These are phyloP conservation scores for Colletotrichum spaethianum DNA, from an alignment of 2,329 filamentous ascomycete genomes.

Conservation along the genomic window DNA sequence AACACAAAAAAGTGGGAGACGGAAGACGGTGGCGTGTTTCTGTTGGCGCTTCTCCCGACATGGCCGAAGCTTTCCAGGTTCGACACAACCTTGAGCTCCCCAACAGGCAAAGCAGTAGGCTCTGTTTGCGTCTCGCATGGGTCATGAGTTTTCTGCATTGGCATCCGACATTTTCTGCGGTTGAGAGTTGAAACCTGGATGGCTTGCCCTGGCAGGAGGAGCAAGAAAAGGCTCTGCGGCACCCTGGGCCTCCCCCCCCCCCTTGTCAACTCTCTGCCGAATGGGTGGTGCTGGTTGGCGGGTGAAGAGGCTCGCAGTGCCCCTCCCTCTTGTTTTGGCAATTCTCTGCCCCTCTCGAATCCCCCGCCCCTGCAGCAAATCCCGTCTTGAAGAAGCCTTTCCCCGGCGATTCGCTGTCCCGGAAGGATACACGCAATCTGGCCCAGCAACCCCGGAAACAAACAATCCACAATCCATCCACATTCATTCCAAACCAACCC, in stretches of 20 bases:
- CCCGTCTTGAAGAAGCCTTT: neutral
- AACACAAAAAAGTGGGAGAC: neutral
- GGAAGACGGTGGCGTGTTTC: constrained; percentile 19
- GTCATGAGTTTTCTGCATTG: neutral
- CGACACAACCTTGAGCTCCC: neutral
- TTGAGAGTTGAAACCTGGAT: too few relatives aligned
- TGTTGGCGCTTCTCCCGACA: constrained; percentile 27
- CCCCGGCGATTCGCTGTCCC: constrained; percentile 26
- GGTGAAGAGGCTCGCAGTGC: constrained; percentile 26
- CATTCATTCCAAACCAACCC: constrained; percentile 1
- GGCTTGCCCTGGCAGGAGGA: neutral
- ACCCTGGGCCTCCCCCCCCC: neutral
- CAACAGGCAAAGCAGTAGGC: neutral
- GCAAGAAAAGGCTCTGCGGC: neutral
- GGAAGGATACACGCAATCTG: constrained; percentile 14
- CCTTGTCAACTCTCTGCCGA: constrained; percentile 5
- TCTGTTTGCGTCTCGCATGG: neutral
- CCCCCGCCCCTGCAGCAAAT: constrained; percentile 30
- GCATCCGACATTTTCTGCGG: neutral
- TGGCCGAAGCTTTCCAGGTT: constrained; percentile 19
- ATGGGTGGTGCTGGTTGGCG: constrained; percentile 37
- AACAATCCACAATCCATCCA: constrained; percentile 11
- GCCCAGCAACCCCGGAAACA: constrained; percentile 32
- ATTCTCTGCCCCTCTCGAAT: constrained; percentile 10
- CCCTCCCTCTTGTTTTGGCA: constrained; percentile 25